These are phyloP conservation scores for Lasiosphaeria hispida DNA, from an alignment of 495 filamentous ascomycete species.

Conservation along the genomic window DNA sequence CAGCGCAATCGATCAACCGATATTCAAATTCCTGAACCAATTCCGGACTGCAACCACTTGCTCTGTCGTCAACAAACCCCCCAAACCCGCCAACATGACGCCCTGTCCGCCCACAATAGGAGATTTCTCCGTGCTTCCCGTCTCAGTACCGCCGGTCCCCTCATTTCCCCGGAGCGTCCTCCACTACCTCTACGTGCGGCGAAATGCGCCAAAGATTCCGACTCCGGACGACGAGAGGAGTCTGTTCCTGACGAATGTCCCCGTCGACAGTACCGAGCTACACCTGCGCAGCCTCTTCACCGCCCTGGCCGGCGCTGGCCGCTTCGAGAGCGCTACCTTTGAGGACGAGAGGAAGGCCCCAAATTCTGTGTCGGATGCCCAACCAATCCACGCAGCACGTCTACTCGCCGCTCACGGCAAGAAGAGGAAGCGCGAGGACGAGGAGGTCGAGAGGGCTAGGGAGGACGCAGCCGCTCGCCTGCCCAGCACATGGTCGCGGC, in stretches of 20 bases:
- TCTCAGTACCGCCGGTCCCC: constrained; percentile 62
- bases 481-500: constrained; percentile 73
- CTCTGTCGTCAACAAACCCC: not conserved
- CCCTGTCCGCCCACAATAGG: constrained; percentile 29
- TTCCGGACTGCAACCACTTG: no score
- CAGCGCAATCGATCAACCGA: not conserved
- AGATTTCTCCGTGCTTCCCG: constrained; percentile 50
- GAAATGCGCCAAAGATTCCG: constrained; percentile 74
- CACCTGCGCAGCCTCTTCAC: constrained; percentile 75
- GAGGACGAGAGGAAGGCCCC: constrained; percentile 47
- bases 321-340: constrained; percentile 74
- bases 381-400: constrained; percentile 41
- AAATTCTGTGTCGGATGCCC: constrained; percentile 22
- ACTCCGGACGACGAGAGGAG: constrained; percentile 68
- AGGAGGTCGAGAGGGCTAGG: constrained; percentile 49
- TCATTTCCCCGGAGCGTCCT: constrained; percentile 56
- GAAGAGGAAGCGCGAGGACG: constrained; percentile 65
- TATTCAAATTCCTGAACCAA: not conserved
- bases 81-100: constrained; percentile 27
- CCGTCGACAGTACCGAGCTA: constrained; percentile 74
- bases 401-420: constrained; percentile 50
- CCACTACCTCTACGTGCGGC: constrained; percentile 85
- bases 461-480: constrained; percentile 53
- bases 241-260: constrained; percentile 84
- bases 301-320: constrained; percentile 64